phyloP scores from a whole-genome alignment of 768 basidiomycete genomes.

The Xerocomellus amylosporus region DNA sequence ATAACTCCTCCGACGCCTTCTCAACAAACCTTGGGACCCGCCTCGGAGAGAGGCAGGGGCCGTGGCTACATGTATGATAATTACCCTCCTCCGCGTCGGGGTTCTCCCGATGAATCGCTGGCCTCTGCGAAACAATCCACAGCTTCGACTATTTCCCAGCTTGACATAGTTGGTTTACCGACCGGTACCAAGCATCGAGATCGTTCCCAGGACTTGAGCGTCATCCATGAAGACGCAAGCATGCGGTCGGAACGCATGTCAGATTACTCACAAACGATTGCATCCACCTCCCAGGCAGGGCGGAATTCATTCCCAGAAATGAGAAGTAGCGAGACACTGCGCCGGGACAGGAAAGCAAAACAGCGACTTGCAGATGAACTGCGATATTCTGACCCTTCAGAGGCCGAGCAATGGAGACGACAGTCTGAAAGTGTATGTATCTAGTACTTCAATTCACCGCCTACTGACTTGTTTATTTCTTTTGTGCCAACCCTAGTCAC shows the following conservation, averaged over 20 bases:
- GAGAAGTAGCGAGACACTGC: slow-evolving; percentile 18
- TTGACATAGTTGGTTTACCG: slow-evolving; percentile 32
- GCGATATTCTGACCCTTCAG: slow-evolving; percentile 33
- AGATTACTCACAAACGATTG: slow-evolving; percentile 23
- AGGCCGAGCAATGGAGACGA: slow-evolving; percentile 32
- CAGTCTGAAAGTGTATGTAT: slow-evolving; percentile 19
- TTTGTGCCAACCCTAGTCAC: slow-evolving; percentile 13
- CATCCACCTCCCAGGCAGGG: slow-evolving; percentile 20
- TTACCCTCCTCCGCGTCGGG: slow-evolving; percentile 19
- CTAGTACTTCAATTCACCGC: neutral
- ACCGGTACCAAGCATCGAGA: slow-evolving; percentile 18
- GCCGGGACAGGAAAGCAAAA: slow-evolving; percentile 20
- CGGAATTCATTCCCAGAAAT: slow-evolving; percentile 10
- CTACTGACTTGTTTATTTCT: neutral
- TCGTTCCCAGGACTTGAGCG: slow-evolving; percentile 24
- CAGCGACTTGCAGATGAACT: slow-evolving; percentile 36
- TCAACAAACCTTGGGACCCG: slow-evolving; percentile 18
- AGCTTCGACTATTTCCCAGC: slow-evolving; percentile 32
- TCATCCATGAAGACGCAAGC: slow-evolving; percentile 34
- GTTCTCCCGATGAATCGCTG: slow-evolving; percentile 29
- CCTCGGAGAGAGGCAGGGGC: slow-evolving; percentile 19
- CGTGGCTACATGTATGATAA: slow-evolving; percentile 27
- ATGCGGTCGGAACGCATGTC: slow-evolving; percentile 24
- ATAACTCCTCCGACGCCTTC: slow-evolving; percentile 31
- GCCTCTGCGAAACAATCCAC: slow-evolving; percentile 29